Base-by-base conservation (phyloP, 176 grass and related monocot species). In the Thalia dealbata region DNA sequence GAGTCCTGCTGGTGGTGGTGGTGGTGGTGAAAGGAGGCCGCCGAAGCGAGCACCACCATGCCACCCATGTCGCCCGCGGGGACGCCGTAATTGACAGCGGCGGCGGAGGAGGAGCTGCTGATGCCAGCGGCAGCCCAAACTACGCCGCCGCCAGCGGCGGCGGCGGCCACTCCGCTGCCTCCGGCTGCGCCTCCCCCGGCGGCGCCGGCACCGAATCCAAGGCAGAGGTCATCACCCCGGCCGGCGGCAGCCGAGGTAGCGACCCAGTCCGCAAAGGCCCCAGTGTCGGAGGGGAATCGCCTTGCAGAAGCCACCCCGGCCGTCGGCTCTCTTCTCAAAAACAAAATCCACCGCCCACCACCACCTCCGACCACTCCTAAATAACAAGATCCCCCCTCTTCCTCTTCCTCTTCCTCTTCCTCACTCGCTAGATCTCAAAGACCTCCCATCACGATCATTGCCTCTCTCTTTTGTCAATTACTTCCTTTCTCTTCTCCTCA, bases 241-340 rank as follows among this genome's bases (percentile, higher is more conserved):
- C 64, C 83, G 1, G 46, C 73, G 79, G 84, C 82, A 27, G 91
- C 84, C 54, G 79, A 82, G 0, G 89, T 84, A 0, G 89, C 80
- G 54, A 82, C 79, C 89, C 93, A 92, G 79, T 82, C 87, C 50
- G 92, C 82, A 72, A 90, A 86, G 21, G 84, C 93, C 65, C 84
- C 87, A 74, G 89, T 78, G 75, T 92, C 87, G 22, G 89, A 90
- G 54, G 82, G 78, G 87, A 90, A 84, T 70, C 93, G 84, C 78
- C 89, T 76, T 21, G 82, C 90, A n/a, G 95, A 92, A 97, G 90
- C 95, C 95, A 87, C 87, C 84, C 86, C 87, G 84, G 79, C 80
- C 80, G 72, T 38, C 32, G 32, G 32, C 77, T 78, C 30, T 30
- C 21, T 48, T 48, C 11, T 48, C 45, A 48, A 0, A 0, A 13